Evolutionary conservation across 352 stramenopile genomes (phyloP), one percentile per base, ranked within the genome.

Genomic region (Phytophthora pistaciae): DNA sequence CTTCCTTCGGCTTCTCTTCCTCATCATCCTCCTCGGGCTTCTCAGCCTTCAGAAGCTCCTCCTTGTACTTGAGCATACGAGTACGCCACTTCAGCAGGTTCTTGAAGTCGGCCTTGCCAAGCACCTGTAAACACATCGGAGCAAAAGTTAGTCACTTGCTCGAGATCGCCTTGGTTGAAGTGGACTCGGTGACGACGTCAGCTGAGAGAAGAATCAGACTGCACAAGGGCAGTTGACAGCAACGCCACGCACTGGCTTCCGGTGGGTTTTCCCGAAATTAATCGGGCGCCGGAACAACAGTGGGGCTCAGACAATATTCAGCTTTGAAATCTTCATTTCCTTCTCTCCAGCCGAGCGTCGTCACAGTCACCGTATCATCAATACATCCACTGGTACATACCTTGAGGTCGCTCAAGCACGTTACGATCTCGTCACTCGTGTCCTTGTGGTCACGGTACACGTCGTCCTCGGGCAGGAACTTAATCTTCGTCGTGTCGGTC

Each of bases 21-120:
- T 49, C 42, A 8, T 36, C 29, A 3, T 82, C 77, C 16, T 92
- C 80, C 1, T 85, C 72, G 0, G 80, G 77, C 0, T 79, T 79
- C 1, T 89, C 64, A 2, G 83, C 84, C 74, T 94, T 94, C 3
- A 95, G 50, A 6, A 96, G 80, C 50, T 95, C 88, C 2, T 92
- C 80, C 59, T 94, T 94, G 80, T 94, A 95, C 63, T 91, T 90
- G 6, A 82, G 71, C 88, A 99, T 98, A 38, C 98, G 97, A 6
- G 97, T 81, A 20, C 98, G 90, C 98, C 98, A 99, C 59, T 96
- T 98, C 11, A 99, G 78, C 21, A 99, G 70, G 25, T 81, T 82
- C 78, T 99, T 99, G 64, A 99, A 99, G 67, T 99, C 98, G 7
- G 81, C 76, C 59, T 99, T 99, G 55, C 98, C 98, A 14, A 99